Percentiles rank a stretch among this genome's conserved stretches.
phyloP scores from a whole-genome alignment of 768 basidiomycete genomes.

The Ramaria sp. region DNA sequence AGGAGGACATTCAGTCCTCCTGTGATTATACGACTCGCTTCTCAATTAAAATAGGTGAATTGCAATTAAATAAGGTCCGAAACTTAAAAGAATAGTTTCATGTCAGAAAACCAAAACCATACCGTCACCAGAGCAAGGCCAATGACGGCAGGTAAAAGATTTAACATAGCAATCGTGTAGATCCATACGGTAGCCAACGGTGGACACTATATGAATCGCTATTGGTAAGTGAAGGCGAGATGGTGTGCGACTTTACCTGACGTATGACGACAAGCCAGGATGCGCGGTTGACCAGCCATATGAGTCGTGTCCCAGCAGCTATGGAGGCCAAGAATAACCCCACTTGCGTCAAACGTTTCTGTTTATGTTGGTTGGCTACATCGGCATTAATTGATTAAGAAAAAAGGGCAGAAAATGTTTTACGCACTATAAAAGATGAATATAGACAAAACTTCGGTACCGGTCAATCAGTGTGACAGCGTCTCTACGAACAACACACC shows the following conservation, averaged over 20 bases:
- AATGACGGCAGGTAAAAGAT: constrained; percentile 48
- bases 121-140: constrained; percentile 41
- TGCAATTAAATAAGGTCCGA: background rate
- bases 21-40: background rate
- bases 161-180: constrained; percentile 60
- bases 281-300: constrained; percentile 61
- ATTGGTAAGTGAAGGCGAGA: background rate
- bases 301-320: constrained; percentile 49
- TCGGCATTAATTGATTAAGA: constrained; percentile 3
- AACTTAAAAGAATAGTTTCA: constrained; percentile 31
- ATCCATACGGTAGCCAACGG: constrained; percentile 74
- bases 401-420: background rate
- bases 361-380: constrained; percentile 58
- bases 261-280: constrained; percentile 64
- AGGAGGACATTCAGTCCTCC: background rate
- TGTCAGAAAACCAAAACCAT: constrained; percentile 54
- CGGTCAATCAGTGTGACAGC: background rate
- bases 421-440: constrained; percentile 69
- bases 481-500: constrained; percentile 29
- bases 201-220: constrained; percentile 41
- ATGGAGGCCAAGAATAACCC: constrained; percentile 50
- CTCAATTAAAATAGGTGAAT: background rate
- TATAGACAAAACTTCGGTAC: constrained; percentile 47
- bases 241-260: constrained; percentile 38
- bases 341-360: constrained; percentile 39